Evolutionary conservation across 352 stramenopile species (phyloP), one percentile per base, ranked within the genome.

Genomic region (Globisporangium spinosum): DNA sequence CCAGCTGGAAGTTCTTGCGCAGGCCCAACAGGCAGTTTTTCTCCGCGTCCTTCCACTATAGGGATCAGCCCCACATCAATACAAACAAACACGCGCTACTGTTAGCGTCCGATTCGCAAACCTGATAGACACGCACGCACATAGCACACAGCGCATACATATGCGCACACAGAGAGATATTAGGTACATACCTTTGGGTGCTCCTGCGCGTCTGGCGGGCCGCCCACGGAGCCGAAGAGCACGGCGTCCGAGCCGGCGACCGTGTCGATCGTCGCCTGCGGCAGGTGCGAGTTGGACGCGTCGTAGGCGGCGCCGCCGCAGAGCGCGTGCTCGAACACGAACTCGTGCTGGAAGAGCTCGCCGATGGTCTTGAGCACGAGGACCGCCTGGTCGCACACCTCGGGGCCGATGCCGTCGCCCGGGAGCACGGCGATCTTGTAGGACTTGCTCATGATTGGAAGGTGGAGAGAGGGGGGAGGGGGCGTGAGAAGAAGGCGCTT

Each of bases 341-440:
- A 97, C 70, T 97, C 71, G 71, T 98, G 97, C 57, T 87, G 77
- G 67, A 77, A 95, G 57, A 96, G 82, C 64, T 75, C 76, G 27
- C 80, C 89, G 8, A 97, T 75, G 3, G 93, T 89, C 62, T 85
- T 66, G 12, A 99, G 80, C 35, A 98, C 97, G 13, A 88, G 80
- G 64, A 98, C 94, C 38, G 95, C 98, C 63, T 98, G 93, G 22
- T 73, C 78, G 65, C 97, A 99, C 45, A 99, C 98, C 82, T 99
- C 98, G 8, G 98, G 98, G n/a, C 98, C 98, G 77, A 99, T 99
- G 65, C 98, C 98, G 82, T 99, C 98, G 65, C 98, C 98, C 0
- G 97, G 89, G 25, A 99, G 88, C 63, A 99, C 84, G 12, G 97
- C 98, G 67, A 99, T 97, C 73, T 91, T 90, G 76, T 89, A 78